Evolutionary conservation across 768 basidiomycete genomes (phyloP).

Genomic region (Exidia glandulosa): DNA sequence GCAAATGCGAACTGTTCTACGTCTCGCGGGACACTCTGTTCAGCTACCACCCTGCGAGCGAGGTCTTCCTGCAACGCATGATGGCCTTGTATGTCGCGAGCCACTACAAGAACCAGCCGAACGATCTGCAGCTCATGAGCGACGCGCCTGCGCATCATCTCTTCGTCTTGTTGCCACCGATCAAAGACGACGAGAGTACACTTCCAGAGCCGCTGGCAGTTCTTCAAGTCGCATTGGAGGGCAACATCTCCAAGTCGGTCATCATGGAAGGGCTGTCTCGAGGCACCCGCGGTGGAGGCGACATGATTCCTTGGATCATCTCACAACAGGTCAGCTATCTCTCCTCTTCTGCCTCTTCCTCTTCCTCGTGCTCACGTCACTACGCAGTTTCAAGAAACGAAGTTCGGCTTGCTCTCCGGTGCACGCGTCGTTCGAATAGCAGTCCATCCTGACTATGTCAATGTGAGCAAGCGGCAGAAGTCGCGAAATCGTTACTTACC

Average conservation of each 20-base stretch:
- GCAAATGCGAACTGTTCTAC: conserved; percentile 88
- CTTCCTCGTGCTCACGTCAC: conserved; percentile 8
- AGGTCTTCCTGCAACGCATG: conserved; percentile 94
- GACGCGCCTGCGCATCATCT: conserved; percentile 96
- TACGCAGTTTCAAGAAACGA: conserved; percentile 88
- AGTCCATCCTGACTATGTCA: conserved; percentile 90
- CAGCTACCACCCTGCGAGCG: conserved; percentile 94
- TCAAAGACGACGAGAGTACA: conserved; percentile 80
- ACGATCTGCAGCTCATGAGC: conserved; percentile 93
- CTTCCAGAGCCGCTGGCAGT: conserved; percentile 94
- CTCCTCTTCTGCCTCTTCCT: background rate
- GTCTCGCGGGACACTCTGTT: conserved; percentile 94
- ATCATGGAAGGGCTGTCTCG: conserved; percentile 80
- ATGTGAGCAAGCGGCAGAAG: conserved; percentile 36
- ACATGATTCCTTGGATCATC: conserved; percentile 96
- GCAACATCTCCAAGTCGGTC: conserved; percentile 73
- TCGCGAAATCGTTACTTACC: background rate
- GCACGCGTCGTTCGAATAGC: conserved; percentile 88
- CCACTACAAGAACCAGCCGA: conserved; percentile 99
- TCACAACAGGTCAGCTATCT: conserved; percentile 45
- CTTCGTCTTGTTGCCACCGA: conserved; percentile 88
- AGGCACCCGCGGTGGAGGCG: conserved; percentile 80
- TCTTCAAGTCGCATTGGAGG: conserved; percentile 91
- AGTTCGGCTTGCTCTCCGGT: conserved; percentile 86
- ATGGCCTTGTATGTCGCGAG: conserved; percentile 96